phyloP scores from a whole-genome alignment of 1,284 basidiomycete species.

The Jaminaea rosea region DNA sequence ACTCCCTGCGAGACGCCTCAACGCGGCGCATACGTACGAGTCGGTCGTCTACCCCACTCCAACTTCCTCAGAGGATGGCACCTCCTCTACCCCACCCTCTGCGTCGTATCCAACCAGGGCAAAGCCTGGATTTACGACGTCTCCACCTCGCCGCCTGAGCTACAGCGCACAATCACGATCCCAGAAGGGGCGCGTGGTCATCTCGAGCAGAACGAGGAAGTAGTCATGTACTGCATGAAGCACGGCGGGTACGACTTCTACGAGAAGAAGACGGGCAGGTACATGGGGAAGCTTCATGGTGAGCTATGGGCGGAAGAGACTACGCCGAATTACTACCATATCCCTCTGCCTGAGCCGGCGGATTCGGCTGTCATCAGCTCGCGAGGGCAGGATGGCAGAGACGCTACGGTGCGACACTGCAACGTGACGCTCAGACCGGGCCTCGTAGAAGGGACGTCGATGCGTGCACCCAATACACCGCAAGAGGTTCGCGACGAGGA shows the following conservation, averaged over 20 bases:
- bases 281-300: constrained; percentile 4
- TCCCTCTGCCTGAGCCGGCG: too few species aligned
- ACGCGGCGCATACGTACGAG: constrained; percentile 1
- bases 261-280: constrained; percentile 1
- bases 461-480: too few species aligned
- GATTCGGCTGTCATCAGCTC: too few species aligned
- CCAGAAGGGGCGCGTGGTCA: constrained; percentile 4
- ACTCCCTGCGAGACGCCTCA: not conserved
- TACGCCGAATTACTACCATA: too few species aligned
- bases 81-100: not conserved
- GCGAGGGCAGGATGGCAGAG: too few species aligned
- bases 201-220: constrained; percentile 4
- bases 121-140: constrained; percentile 1
- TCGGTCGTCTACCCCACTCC: not conserved
- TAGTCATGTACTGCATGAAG: constrained; percentile 4
- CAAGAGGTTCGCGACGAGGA: too few species aligned
- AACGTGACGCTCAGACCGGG: too few species aligned
- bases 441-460: too few species aligned
- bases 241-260: constrained; percentile 4
- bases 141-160: not conserved
- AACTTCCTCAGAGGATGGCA: not conserved
- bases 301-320: too few species aligned
- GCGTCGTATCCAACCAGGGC: constrained; percentile 4
- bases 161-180: not conserved
- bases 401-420: too few species aligned